Conservation (phyloP, 345 rosid species). For the Camelina laxa region DNA sequence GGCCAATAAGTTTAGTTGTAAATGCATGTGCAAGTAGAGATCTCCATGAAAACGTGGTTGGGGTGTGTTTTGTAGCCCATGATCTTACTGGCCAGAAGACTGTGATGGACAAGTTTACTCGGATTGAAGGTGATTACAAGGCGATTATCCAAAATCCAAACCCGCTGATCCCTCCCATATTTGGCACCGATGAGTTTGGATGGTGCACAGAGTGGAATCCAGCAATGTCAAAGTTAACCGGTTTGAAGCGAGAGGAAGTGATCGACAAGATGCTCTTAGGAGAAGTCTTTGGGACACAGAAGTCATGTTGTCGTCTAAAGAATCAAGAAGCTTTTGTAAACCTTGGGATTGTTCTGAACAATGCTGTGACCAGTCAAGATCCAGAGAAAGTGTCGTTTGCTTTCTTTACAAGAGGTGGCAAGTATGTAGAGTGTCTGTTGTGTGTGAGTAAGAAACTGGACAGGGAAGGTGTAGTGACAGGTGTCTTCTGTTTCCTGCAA, state of each 20-base stretch:
- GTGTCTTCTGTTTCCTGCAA: constrained; percentile 94
- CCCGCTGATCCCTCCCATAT: constrained; percentile 94
- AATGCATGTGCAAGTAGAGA: constrained; percentile 96
- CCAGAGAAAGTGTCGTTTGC: constrained; percentile 81
- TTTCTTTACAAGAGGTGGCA: constrained; percentile 71
- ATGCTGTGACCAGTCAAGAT: constrained; percentile 72
- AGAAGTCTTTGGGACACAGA: constrained; percentile 80
- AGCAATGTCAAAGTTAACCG: constrained; percentile 82
- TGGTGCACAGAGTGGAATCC: constrained; percentile 99
- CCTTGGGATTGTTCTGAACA: constrained; percentile 77
- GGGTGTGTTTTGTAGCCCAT: constrained; percentile 96
- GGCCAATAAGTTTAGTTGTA: constrained; percentile 81
- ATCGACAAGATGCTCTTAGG: constrained; percentile 85
- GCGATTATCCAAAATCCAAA: constrained; percentile 91
- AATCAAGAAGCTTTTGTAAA: constrained; percentile 81
- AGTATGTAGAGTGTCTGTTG: constrained; percentile 78
- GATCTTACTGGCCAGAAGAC: constrained; percentile 92
- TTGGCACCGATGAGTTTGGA: constrained; percentile 88
- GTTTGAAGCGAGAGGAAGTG: constrained; percentile 85
- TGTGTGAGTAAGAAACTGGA: constrained; percentile 84
- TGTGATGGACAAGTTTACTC: constrained; percentile 94
- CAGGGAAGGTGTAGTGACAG: constrained; percentile 72
- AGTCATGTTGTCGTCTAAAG: constrained; percentile 78
- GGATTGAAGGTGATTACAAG: constrained; percentile 97
- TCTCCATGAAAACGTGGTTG: constrained; percentile 78